Evolutionary conservation across 345 rosid species (phyloP), one percentile per base, ranked within the genome.

Genomic region (Turnera subulata): DNA sequence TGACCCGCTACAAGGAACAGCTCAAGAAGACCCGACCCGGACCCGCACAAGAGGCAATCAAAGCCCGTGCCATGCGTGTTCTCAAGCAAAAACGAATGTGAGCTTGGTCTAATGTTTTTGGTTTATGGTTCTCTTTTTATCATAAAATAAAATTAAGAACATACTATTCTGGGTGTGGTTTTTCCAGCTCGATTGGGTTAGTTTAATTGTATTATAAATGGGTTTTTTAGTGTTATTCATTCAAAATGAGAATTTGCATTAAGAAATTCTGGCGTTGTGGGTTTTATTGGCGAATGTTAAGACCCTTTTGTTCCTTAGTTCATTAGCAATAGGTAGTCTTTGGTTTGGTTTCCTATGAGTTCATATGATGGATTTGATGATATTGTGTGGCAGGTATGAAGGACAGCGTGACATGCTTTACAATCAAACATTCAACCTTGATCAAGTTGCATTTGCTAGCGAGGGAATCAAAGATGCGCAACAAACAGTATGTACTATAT

Each of bases 381-480:
- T n/a, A 22, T 23, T 39, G 51, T 26, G 55, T 50, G 10, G 60
- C 79, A 93, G 99, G 99, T 89, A 93, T 55, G 97, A 90, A 81
- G 96, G 89, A 35, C 97, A 93, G 65, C 88, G 97, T 25, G 99
- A 93, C 73, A 93, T 89, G 96, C 84, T 93, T 6, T 93, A 87
- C 52, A 93, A 85, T 72, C 99, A 93, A 70, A 93, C 99, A 2
- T 93, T 87, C 58, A 93, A 93, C 73, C 99, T 94, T 39, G 99
- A 94, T 81, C 99, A 94, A 89, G 99, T 94, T 69, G 75, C 95
- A n/a, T 94, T 94, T 78, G 97, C 99, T 69, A 62, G 96, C 5
- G 99, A 94, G 79, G 99, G 99, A 45, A 76, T 90, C 65, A 94
- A 88, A 80, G 99, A 94, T 73, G 99, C 97, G 45, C 97, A 94